Percentiles rank a stretch among this genome's conserved stretches.
Evolutionary conservation across 176 grass and related monocot species (phyloP).

Genomic region (Tuctoria greenei): DNA sequence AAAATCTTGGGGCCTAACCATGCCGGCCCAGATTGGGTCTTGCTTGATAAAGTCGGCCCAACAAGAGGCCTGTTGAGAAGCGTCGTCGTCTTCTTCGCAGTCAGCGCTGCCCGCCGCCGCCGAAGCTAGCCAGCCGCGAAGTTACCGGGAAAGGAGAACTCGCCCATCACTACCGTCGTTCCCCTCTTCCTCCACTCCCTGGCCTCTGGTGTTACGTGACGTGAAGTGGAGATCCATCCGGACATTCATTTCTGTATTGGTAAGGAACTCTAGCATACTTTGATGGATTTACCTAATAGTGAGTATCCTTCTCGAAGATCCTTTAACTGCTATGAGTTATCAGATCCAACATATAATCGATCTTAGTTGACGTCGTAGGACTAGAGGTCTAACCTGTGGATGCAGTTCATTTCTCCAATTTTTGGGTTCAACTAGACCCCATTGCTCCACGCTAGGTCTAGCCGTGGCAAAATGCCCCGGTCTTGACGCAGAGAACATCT

Average conservation of each 20-base stretch:
- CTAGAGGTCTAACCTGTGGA: not conserved
- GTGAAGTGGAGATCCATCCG: not conserved
- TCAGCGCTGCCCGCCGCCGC: not conserved
- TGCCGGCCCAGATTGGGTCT: not conserved
- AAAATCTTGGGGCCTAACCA: too few species aligned
- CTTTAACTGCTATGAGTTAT: not conserved
- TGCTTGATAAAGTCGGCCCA: not conserved
- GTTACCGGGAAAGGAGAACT: not conserved
- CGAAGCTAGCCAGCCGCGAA: not conserved
- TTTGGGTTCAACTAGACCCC: not conserved
- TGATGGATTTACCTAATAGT: too few species aligned
- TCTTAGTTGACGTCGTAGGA: not conserved
- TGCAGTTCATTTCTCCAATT: not conserved
- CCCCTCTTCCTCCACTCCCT: not conserved
- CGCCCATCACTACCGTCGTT: not conserved
- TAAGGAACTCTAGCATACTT: not conserved
- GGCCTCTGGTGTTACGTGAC: not conserved
- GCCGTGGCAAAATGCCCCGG: not conserved
- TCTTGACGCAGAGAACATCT: not conserved
- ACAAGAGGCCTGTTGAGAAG: not conserved
- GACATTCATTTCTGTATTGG: not conserved
- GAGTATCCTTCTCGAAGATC: not conserved
- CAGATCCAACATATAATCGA: not conserved
- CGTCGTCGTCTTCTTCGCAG: not conserved
- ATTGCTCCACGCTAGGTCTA: not conserved